phyloP scores from a whole-genome alignment of 2,329 filamentous ascomycete genomes.

The Exophiala sp. region DNA sequence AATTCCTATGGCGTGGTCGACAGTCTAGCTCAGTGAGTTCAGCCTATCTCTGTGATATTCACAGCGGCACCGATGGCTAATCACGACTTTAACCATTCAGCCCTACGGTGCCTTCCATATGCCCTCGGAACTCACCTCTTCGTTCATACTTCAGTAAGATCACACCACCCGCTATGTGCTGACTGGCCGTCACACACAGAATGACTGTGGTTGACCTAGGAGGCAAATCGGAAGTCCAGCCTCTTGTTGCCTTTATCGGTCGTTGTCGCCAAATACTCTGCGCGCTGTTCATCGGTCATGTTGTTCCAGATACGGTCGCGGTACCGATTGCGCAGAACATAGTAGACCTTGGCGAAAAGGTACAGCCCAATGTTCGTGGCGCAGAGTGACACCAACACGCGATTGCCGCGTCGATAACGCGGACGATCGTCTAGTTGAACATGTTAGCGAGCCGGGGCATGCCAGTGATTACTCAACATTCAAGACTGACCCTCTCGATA shows the following conservation, averaged over 20 bases:
- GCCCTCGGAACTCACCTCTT: no score
- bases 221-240: constrained; percentile 50
- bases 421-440: constrained; percentile 42
- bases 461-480: no score
- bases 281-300: constrained; percentile 44
- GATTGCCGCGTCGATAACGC: constrained; percentile 51
- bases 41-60: no score
- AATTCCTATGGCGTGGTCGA: no score
- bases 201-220: constrained; percentile 32
- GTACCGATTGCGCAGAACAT: constrained; percentile 37
- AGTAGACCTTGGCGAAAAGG: constrained; percentile 36
- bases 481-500: constrained; percentile 30
- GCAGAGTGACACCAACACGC: constrained; percentile 29
- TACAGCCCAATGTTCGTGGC: constrained; percentile 31
- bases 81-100: no score
- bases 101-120: no score
- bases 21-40: no score
- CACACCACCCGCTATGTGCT: no score
- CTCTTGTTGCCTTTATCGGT: constrained; percentile 51
- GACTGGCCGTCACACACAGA: no score
- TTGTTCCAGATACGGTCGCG: constrained; percentile 35
- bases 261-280: constrained; percentile 46
- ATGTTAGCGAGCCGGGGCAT: not conserved
- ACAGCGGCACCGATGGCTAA: no score
- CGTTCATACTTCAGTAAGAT: no score